Base-by-base conservation (phyloP, 106 monocot species). In the Dioscorea dumetorum region DNA sequence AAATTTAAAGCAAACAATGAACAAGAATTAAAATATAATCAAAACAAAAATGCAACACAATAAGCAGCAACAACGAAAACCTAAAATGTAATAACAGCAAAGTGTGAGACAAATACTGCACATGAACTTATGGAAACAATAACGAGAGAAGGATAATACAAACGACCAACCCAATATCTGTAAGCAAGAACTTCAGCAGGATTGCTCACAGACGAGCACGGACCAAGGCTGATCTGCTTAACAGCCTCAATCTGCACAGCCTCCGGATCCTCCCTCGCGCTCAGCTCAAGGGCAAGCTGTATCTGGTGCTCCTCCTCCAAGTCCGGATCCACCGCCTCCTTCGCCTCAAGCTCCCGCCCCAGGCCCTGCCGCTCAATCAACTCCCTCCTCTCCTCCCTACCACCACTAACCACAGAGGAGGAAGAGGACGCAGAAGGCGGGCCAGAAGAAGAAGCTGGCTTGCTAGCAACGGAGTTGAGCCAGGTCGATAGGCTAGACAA, bases 241-340 rank as follows among this genome's bases (percentile, higher is more conserved):
- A 79, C 89, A 10, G 80, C 89, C 77, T 90, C 89, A 49, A 90
- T 90, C 74, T 90, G 85, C 19, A 77, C 79, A 34, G 85, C 89
- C 71, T 90, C 89, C 3, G 89, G 89, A 66, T 90, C 85, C 77
- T 90, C 89, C 69, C 72, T 80, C 10, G 80, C 75, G 49, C 89
- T 90, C 62, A 90, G 48, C 77, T 90, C 85, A 19, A 90, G 82
- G 2, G 85, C 89, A 10, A 85, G 58, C 74, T 83, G 85, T 60
- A 90, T 64, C 77, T 90, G 89, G 58, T 75, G 80, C 58, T 82
- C 89, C 77, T 90, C 89, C 16, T 78, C 81, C 58, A 50, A 22
- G 5, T 82, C 82, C 33, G 74, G 41, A 5, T 41, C 41, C 41
- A 41, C 10, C 10, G 41, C 9, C 10, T 41, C 41, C 41, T 41